Evolutionary conservation across 2,329 filamentous ascomycete genomes (phyloP).

Genomic region (Plectosphaerella sp.): DNA sequence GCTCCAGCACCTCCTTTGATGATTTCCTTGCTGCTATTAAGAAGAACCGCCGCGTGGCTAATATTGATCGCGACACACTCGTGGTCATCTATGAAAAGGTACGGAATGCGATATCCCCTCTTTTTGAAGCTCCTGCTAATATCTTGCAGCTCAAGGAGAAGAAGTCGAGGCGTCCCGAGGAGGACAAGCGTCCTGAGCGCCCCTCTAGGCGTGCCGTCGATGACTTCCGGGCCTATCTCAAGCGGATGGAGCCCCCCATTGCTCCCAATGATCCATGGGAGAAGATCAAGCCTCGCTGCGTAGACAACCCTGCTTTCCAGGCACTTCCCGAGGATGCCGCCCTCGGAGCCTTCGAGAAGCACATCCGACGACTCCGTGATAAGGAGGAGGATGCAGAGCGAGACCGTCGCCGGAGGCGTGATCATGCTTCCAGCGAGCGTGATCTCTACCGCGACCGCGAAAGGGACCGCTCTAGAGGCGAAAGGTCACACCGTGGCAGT

Average conservation of each 20-base stretch:
- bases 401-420: slow-evolving; percentile 54
- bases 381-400: slow-evolving; percentile 80
- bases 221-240: slow-evolving; percentile 78
- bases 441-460: slow-evolving; percentile 49
- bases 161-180: slow-evolving; percentile 73
- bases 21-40: slow-evolving; percentile 82
- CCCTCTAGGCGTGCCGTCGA: slow-evolving; percentile 83
- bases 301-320: slow-evolving; percentile 79
- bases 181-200: slow-evolving; percentile 80
- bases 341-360: slow-evolving; percentile 83
- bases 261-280: slow-evolving; percentile 79
- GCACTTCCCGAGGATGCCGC: slow-evolving; percentile 78
- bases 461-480: slow-evolving; percentile 52
- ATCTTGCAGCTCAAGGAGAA: slow-evolving; percentile 70
- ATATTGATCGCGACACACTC: slow-evolving; percentile 76
- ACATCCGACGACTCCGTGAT: slow-evolving; percentile 84
- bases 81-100: slow-evolving; percentile 79
- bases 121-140: not conserved
- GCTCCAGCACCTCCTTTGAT: slow-evolving; percentile 78
- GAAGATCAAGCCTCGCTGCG: slow-evolving; percentile 73
- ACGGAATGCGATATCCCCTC: slow-evolving; percentile 22
- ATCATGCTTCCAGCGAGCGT: slow-evolving; percentile 49
- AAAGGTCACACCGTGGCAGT: slow-evolving; percentile 57
- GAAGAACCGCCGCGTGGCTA: slow-evolving; percentile 82
- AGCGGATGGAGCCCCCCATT: slow-evolving; percentile 84